Percentiles rank a stretch among this genome's conserved stretches.
phyloP scores from a whole-genome alignment of 1,139 yeast species.

The Yamadazyma sp. region DNA sequence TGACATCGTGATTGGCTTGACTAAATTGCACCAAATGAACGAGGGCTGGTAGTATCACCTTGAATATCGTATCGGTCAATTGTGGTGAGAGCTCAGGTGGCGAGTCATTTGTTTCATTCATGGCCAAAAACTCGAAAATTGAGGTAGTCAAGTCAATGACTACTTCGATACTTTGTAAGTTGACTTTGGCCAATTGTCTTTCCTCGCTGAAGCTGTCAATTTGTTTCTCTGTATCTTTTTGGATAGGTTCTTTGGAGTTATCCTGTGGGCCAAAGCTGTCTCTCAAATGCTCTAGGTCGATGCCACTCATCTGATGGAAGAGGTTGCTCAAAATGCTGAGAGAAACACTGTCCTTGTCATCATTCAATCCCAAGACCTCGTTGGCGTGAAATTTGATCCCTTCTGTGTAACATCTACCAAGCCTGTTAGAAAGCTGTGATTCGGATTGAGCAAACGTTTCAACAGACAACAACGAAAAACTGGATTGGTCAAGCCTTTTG shows the following conservation, averaged over 20 bases:
- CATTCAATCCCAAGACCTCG: slow-evolving; percentile 35
- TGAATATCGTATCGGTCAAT: slow-evolving; percentile 26
- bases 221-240: slow-evolving; percentile 32
- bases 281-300: slow-evolving; percentile 45
- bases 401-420: slow-evolving; percentile 53
- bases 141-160: slow-evolving; percentile 76
- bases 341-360: slow-evolving; percentile 23
- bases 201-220: slow-evolving; percentile 30
- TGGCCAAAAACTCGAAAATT: slow-evolving; percentile 58
- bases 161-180: slow-evolving; percentile 65
- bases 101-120: slow-evolving; percentile 25
- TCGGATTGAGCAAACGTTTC: slow-evolving; percentile 13
- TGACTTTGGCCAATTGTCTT: slow-evolving; percentile 48
- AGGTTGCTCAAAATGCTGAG: slow-evolving; percentile 24
- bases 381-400: slow-evolving; percentile 63
- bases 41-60: slow-evolving; percentile 40
- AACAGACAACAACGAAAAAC: slow-evolving; percentile 13
- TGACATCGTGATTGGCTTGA: slow-evolving; percentile 20
- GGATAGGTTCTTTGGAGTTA: slow-evolving; percentile 39
- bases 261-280: slow-evolving; percentile 31
- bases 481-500: slow-evolving; percentile 21
- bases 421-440: slow-evolving; percentile 29
- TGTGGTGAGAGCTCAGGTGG: slow-evolving; percentile 21
- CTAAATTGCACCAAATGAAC: slow-evolving; percentile 37
- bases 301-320: slow-evolving; percentile 29